Evolutionary conservation across 306 rosid genomes (phyloP).

Genomic region (Boehmeria nivea): DNA sequence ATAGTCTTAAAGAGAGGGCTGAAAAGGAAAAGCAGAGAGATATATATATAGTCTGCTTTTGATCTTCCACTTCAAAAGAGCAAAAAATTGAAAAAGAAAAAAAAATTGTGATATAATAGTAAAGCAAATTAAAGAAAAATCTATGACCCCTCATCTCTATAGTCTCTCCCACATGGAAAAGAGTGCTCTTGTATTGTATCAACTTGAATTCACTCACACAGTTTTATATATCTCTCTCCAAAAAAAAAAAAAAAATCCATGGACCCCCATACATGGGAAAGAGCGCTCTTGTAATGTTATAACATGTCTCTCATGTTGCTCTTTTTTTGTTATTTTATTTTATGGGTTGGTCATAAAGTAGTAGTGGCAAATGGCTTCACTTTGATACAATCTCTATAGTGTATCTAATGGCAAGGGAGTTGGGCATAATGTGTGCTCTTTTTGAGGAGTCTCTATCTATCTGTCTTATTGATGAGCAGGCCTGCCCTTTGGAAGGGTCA

Average conservation of each 20-base stretch:
- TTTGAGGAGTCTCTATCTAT: slow-evolving; percentile 50
- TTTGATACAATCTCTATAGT: slow-evolving; percentile 1
- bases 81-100: slow-evolving; percentile 32
- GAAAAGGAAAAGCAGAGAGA: slow-evolving; percentile 56
- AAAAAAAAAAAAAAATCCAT: slow-evolving; percentile 35
- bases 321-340: not conserved
- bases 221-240: no score
- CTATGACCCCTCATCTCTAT: no score
- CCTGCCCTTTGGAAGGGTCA: slow-evolving; percentile 51
- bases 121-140: no score
- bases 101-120: no score
- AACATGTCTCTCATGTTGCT: slow-evolving; percentile 8
- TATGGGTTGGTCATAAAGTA: no score
- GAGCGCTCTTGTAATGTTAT: no score
- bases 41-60: slow-evolving; percentile 34
- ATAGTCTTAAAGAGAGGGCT: slow-evolving; percentile 71
- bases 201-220: no score
- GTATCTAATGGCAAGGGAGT: slow-evolving; percentile 9
- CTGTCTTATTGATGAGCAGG: no score
- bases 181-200: slow-evolving; percentile 67
- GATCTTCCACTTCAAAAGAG: slow-evolving; percentile 54
- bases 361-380: no score
- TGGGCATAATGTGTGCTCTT: slow-evolving; percentile 9
- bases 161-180: slow-evolving; percentile 81
- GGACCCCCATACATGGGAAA: slow-evolving; percentile 44